Base-by-base conservation (phyloP, 192 early-diverging fungal species). In the Cetraspora pellucida region DNA sequence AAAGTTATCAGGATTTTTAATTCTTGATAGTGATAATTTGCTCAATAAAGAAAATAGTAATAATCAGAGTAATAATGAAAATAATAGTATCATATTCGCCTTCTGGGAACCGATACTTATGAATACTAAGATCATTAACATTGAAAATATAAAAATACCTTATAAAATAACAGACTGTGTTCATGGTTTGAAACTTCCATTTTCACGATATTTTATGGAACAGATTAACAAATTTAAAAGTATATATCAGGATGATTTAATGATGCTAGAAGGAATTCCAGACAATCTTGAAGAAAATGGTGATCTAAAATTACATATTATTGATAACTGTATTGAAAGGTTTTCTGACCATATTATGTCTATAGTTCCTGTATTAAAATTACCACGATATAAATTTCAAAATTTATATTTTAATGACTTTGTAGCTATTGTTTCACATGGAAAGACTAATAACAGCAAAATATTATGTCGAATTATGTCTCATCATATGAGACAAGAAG, bases 341-440 rank as follows among this genome's bases (percentile, higher is more conserved):
- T 74, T 78, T 30, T 28, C 52, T 4, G 57, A 43, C 1, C 37
- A 74, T 28, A 16, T 72, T 47, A 27, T 25, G 10, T 28, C 25
- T 19, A 5, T 74, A 6, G 17, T 23, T 0, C 30, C 28, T 16
- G 13, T 58, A 21, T 19, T 14, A 31, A 19, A 47, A 23, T 17
- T 59, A 17, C 69, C 37, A 21, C 27, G 60, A 3, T 19, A 58
- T n/a, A 19, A 45, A 19, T 4, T 49, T 46, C 19, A 52, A 19
- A 19, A 73, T 2, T 28, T 74, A 46, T 78, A 78, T 47, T 74
- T 78, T 46, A 60, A 59, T 31, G 70, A 73, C 21, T 78, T 71
- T 72, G 7, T 78, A 14, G 30, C 55, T 4, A 44, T 74, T 13
- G 17, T 78, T 27, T 45, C 59, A 14, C 19, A 43, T 58, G 71